These are phyloP conservation scores for Colletotrichum truncatum DNA, from an alignment of 2,329 filamentous ascomycete species.

Conservation along the genomic window DNA sequence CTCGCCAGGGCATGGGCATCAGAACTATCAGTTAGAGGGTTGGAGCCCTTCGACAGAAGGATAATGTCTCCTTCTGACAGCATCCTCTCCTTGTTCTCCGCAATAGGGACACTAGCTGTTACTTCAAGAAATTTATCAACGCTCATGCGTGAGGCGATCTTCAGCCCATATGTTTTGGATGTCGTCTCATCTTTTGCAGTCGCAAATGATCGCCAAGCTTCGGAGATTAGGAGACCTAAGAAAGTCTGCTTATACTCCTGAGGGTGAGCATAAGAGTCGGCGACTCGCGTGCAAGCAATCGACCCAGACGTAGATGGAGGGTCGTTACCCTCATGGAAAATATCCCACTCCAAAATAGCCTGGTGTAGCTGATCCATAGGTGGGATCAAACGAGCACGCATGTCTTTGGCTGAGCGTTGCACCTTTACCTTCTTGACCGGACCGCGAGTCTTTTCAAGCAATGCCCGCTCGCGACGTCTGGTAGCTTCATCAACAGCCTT, in stretches of 20 bases:
- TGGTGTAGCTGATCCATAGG: constrained; percentile 87
- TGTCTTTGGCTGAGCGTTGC: constrained; percentile 86
- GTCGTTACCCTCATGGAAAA: constrained; percentile 88
- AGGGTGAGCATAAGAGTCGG: constrained; percentile 80
- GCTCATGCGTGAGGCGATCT: constrained; percentile 85
- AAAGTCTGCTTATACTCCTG: constrained; percentile 88
- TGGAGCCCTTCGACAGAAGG: constrained; percentile 78
- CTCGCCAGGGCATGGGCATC: constrained; percentile 87
- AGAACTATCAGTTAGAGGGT: constrained; percentile 71
- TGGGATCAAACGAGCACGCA: constrained; percentile 90
- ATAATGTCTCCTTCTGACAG: constrained; percentile 89
- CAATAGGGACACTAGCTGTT: constrained; percentile 80
- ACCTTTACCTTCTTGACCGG: constrained; percentile 88
- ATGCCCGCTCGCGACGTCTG: constrained; percentile 52
- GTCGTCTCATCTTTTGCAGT: constrained; percentile 88
- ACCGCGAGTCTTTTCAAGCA: constrained; percentile 67
- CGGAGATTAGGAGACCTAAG: constrained; percentile 86
- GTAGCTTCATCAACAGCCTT: constrained; percentile 61
- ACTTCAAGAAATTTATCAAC: constrained; percentile 95
- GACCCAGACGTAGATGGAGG: constrained; percentile 75
- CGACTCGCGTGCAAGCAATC: constrained; percentile 75
- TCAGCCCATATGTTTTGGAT: constrained; percentile 84
- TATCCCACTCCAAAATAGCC: constrained; percentile 91
- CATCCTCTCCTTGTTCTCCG: constrained; percentile 75
- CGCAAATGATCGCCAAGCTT: constrained; percentile 95